These are phyloP conservation scores for Termitomyces heimii DNA, from an alignment of 768 basidiomycete species.

Conservation along the genomic window DNA sequence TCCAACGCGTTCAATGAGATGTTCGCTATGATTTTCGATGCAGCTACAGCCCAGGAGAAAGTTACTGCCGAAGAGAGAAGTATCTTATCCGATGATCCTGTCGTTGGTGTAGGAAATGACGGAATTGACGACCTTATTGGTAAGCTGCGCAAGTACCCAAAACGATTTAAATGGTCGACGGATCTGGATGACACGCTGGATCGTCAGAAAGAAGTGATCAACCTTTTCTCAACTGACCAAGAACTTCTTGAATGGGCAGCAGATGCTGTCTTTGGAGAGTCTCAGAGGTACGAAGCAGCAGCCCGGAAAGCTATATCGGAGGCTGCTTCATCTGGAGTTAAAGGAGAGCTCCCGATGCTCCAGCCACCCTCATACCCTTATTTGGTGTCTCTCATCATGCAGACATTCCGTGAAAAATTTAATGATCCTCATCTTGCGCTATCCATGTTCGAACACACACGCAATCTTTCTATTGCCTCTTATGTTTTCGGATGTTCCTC, in stretches of 20 bases:
- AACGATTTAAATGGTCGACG: slow-evolving; percentile 43
- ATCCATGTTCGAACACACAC: slow-evolving; percentile 76
- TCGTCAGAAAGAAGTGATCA: slow-evolving; percentile 67
- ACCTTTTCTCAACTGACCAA: slow-evolving; percentile 59
- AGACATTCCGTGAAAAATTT: slow-evolving; percentile 72
- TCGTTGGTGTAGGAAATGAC: slow-evolving; percentile 17
- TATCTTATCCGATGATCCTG: slow-evolving; percentile 6
- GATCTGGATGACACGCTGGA: slow-evolving; percentile 54
- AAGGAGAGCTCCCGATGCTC: slow-evolving; percentile 29
- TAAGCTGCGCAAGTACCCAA: slow-evolving; percentile 47
- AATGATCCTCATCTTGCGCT: slow-evolving; percentile 76
- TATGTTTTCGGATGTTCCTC: slow-evolving; percentile 91
- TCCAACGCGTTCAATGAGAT: slow-evolving; percentile 63
- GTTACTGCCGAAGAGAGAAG: slow-evolving; percentile 28
- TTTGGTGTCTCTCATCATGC: slow-evolving; percentile 73
- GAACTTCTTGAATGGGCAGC: slow-evolving; percentile 72
- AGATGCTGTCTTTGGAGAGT: slow-evolving; percentile 61
- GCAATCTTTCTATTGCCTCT: slow-evolving; percentile 65
- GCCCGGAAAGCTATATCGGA: slow-evolving; percentile 31
- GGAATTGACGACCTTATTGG: slow-evolving; percentile 47
- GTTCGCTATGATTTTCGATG: slow-evolving; percentile 66
- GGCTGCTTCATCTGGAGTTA: slow-evolving; percentile 18
- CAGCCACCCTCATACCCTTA: slow-evolving; percentile 69
- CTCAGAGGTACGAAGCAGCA: slow-evolving; percentile 41
- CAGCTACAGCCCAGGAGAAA: slow-evolving; percentile 31